Evolutionary conservation across 1,284 basidiomycete genomes (phyloP).

Genomic region (Crepidotus sp.): DNA sequence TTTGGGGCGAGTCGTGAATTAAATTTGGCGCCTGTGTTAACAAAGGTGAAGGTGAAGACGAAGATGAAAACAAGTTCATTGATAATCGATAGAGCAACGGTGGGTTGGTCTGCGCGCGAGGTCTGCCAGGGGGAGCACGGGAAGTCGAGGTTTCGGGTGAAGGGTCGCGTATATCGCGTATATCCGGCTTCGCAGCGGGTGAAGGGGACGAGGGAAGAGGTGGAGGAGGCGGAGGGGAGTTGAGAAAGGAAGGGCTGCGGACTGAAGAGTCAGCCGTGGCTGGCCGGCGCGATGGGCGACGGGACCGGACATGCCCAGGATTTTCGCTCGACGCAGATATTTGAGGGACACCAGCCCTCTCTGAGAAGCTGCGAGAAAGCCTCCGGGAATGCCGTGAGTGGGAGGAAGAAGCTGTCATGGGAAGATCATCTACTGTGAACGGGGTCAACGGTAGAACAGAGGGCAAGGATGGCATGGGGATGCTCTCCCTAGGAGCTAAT

Average conservation of each 20-base stretch:
- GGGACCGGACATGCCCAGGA: conserved; percentile 3
- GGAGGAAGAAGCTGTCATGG: conserved; percentile 23
- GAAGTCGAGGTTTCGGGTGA: conserved; percentile 11
- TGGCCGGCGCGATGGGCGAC: conserved; percentile 20
- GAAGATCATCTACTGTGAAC: conserved; percentile 34
- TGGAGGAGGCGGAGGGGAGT: conserved; percentile 19
- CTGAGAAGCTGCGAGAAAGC: conserved; percentile 46
- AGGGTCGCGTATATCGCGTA: neutral
- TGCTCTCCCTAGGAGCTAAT: conserved; percentile 16
- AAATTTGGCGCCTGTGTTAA: conserved; percentile 11
- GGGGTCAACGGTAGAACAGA: conserved; percentile 44
- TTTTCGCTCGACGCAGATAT: conserved; percentile 12
- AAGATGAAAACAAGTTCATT: conserved; percentile 48
- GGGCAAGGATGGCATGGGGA: conserved; percentile 35
- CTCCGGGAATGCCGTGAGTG: conserved; percentile 26
- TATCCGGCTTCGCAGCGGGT: neutral
- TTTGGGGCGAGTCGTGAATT: conserved; percentile 14
- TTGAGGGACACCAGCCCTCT: conserved; percentile 26
- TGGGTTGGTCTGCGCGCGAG: conserved; percentile 61
- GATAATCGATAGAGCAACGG: conserved; percentile 64
- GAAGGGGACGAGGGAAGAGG: conserved; percentile 9
- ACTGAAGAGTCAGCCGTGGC: conserved; percentile 24
- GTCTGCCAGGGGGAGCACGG: conserved; percentile 26
- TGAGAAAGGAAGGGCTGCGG: conserved; percentile 19
- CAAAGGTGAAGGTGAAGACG: conserved; percentile 20